Evolutionary conservation across 345 rosid genomes (phyloP).

Genomic region (Euphorbia lathyris): DNA sequence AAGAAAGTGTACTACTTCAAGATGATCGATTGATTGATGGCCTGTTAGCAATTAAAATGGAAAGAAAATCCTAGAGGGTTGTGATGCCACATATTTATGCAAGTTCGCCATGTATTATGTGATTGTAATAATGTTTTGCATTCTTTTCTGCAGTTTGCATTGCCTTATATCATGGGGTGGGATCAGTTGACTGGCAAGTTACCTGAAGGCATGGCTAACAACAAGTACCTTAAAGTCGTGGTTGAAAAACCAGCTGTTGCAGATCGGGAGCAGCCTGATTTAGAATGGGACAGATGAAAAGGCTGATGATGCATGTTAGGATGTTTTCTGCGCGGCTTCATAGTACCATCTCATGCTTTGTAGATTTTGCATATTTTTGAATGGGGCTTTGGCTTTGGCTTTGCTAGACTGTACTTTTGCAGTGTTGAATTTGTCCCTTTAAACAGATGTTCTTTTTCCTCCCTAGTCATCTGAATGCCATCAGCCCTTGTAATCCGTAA

Average conservation of each 20-base stretch:
- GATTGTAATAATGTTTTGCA: neutral
- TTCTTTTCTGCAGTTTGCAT: slow-evolving; percentile 58
- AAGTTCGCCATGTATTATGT: neutral
- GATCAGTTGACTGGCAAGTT: slow-evolving; percentile 42
- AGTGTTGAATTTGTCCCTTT: neutral
- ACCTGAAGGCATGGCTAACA: slow-evolving; percentile 19
- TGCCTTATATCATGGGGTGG: slow-evolving; percentile 97
- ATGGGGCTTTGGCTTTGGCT: too few relatives aligned
- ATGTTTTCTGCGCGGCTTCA: neutral
- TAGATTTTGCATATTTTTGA: neutral
- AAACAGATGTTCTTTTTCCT: neutral
- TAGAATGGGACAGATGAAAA: slow-evolving; percentile 71
- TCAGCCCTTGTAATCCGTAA: neutral
- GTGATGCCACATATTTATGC: neutral
- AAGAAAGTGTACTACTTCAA: neutral
- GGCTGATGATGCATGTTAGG: neutral
- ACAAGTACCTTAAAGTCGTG: slow-evolving; percentile 10
- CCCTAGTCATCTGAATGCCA: neutral
- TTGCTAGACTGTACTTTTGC: neutral
- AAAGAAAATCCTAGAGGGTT: neutral
- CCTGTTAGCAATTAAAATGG: neutral
- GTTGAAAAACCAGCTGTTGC: slow-evolving; percentile 37
- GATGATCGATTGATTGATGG: neutral
- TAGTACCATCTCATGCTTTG: neutral
- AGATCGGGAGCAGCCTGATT: slow-evolving; percentile 31